Evolutionary conservation across 192 early-diverging fungal genomes (phyloP).

Genomic region (Phycomyces blakesleeanus): DNA sequence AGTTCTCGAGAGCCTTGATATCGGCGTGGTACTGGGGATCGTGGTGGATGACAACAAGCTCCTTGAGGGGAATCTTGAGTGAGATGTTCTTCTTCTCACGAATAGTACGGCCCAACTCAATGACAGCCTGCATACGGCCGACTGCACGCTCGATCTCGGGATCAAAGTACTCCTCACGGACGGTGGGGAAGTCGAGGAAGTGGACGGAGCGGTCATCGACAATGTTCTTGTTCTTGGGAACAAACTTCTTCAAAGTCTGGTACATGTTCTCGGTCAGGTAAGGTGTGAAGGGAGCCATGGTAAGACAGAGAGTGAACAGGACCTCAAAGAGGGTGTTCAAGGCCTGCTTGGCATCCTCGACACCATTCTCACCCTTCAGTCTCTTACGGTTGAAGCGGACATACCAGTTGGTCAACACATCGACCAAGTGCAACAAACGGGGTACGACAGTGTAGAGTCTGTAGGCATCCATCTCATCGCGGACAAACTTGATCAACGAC

Average conservation of each 20-base stretch:
- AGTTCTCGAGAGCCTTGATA: slow-evolving; percentile 75
- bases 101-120: slow-evolving; percentile 87
- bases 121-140: slow-evolving; percentile 92
- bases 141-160: slow-evolving; percentile 92
- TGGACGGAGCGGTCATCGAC: slow-evolving; percentile 87
- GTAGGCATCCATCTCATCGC: slow-evolving; percentile 92
- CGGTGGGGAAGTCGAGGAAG: slow-evolving; percentile 93
- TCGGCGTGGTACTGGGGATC: slow-evolving; percentile 86
- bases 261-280: slow-evolving; percentile 98
- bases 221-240: slow-evolving; percentile 52
- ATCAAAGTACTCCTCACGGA: slow-evolving; percentile 94
- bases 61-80: slow-evolving; percentile 90
- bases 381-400: slow-evolving; percentile 96
- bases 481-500: slow-evolving; percentile 89
- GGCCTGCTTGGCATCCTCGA: slow-evolving; percentile 80
- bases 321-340: slow-evolving; percentile 96
- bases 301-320: slow-evolving; percentile 79
- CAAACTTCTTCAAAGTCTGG: slow-evolving; percentile 80
- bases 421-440: slow-evolving; percentile 82
- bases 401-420: slow-evolving; percentile 98
- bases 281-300: slow-evolving; percentile 97
- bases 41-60: slow-evolving; percentile 88
- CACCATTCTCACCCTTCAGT: slow-evolving; percentile 92
- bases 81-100: slow-evolving; percentile 90
- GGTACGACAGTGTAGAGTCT: slow-evolving; percentile 98